These are phyloP conservation scores for Coemansia sp. DNA, from an alignment of 192 early-diverging fungal genomes.

Conservation along the genomic window DNA sequence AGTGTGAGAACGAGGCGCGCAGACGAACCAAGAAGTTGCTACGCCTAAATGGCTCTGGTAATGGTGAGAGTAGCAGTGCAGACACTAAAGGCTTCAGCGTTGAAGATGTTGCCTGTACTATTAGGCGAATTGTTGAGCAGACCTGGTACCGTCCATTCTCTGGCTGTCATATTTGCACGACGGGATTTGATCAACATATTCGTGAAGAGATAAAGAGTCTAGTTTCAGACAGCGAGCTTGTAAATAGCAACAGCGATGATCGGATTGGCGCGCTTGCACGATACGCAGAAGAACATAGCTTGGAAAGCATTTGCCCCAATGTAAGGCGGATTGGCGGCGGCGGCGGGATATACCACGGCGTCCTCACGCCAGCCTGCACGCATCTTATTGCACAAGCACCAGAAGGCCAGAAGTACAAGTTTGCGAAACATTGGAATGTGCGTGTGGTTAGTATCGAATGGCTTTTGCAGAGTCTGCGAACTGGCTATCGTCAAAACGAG, in stretches of 20 bases:
- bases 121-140: constrained; percentile 20
- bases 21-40: neutral
- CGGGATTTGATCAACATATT: constrained; percentile 32
- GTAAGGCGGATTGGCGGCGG: constrained; percentile 35
- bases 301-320: neutral
- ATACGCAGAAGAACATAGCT: neutral
- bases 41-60: neutral
- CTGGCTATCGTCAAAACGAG: constrained; percentile 37
- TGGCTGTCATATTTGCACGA: constrained; percentile 43
- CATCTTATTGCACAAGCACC: constrained; percentile 38
- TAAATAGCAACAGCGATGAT: neutral
- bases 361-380: constrained; percentile 40
- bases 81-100: neutral
- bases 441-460: constrained; percentile 37
- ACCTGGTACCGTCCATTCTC: constrained; percentile 43
- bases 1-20: constrained; percentile 38
- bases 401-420: constrained; percentile 47
- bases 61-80: neutral
- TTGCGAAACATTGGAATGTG: constrained; percentile 35
- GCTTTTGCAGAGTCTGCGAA: constrained; percentile 29
- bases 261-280: neutral
- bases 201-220: constrained; percentile 40
- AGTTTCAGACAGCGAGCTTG: neutral
- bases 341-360: constrained; percentile 36
- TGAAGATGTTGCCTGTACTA: neutral